Conservation (phyloP, 345 rosid species). For the Arabidopsis arenosa region DNA sequence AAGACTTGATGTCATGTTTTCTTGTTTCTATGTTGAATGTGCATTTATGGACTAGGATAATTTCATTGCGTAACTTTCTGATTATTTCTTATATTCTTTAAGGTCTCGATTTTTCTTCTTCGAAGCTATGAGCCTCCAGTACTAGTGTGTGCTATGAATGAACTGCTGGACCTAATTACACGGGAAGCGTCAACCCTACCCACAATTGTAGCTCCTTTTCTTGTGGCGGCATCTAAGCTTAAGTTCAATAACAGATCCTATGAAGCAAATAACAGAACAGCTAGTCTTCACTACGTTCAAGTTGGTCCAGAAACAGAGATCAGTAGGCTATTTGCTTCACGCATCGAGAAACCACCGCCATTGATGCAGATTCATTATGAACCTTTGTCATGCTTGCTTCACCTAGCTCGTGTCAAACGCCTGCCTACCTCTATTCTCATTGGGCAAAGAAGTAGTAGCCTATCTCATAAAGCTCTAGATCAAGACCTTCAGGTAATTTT, state of each 20-base stretch:
- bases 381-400: slow-evolving; percentile 84
- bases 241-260: slow-evolving; percentile 57
- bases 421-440: slow-evolving; percentile 65
- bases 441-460: slow-evolving; percentile 53
- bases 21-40: neutral
- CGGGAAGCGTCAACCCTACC: slow-evolving; percentile 48
- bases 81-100: slow-evolving; percentile 17
- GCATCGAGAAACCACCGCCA: slow-evolving; percentile 61
- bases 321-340: slow-evolving; percentile 49
- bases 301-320: slow-evolving; percentile 68
- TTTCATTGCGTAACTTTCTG: slow-evolving; percentile 7
- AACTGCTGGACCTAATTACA: slow-evolving; percentile 55
- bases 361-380: slow-evolving; percentile 65
- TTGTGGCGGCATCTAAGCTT: slow-evolving; percentile 61
- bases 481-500: slow-evolving; percentile 68
- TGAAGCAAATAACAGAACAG: slow-evolving; percentile 44
- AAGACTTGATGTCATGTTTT: slow-evolving; percentile 4
- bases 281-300: slow-evolving; percentile 57
- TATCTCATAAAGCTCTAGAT: slow-evolving; percentile 46
- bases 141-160: slow-evolving; percentile 65
- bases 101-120: slow-evolving; percentile 71
- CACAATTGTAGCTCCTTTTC: slow-evolving; percentile 59
- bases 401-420: slow-evolving; percentile 62
- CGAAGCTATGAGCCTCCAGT: slow-evolving; percentile 63
- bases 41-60: neutral